Conservation (phyloP, 257 asterid genomes). For the Lycium barbarum region DNA sequence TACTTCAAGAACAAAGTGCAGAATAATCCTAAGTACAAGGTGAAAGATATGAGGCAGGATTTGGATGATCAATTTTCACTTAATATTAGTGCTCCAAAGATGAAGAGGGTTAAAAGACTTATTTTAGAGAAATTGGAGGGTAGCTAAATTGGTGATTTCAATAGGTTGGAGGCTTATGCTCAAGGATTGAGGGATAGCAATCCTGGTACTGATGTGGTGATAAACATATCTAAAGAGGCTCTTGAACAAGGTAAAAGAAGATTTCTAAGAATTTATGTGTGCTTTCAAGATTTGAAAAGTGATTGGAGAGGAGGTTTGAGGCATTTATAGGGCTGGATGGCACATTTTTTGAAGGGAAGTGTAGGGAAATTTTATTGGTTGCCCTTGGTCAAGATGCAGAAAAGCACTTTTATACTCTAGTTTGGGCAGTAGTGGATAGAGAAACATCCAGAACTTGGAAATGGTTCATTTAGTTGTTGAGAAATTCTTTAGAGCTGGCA, state of each 20-base stretch:
- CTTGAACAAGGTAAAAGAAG: neutral
- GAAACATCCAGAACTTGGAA: neutral
- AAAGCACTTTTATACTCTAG: no score
- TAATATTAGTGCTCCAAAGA: neutral
- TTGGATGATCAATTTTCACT: no score
- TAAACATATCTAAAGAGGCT: neutral
- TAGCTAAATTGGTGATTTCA: neutral
- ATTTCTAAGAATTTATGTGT: neutral
- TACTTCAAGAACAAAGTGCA: neutral
- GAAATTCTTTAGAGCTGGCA: no score
- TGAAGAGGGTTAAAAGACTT: neutral
- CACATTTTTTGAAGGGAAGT: neutral
- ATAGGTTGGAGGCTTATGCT: no score
- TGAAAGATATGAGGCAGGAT: neutral
- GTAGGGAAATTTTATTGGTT: no score
- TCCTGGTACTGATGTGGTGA: neutral
- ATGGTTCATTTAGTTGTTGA: neutral
- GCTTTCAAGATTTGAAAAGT: neutral
- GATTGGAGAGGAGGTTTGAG: neutral
- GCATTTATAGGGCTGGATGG: neutral
- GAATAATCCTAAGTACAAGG: neutral
- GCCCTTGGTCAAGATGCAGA: no score
- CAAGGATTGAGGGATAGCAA: neutral
- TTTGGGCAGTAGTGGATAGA: no score
- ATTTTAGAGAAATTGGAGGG: neutral